Conservation (phyloP, 2,329 filamentous ascomycete genomes). For the Coniosporium tulheliwenetii region DNA sequence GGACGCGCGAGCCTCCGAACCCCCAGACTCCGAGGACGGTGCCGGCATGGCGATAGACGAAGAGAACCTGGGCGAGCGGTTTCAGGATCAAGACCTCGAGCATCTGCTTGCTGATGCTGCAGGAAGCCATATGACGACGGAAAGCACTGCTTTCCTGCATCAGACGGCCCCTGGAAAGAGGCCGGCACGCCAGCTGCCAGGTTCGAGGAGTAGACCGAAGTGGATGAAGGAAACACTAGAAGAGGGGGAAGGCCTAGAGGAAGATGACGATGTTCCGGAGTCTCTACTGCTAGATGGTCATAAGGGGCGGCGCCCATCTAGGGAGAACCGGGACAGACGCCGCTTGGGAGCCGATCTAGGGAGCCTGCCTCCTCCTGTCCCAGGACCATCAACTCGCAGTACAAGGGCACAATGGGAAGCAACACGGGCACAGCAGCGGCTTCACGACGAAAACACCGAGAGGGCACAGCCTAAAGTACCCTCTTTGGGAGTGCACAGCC, state of each 20-base stretch:
- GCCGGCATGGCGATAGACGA: conserved; percentile 33
- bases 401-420: conserved; percentile 35
- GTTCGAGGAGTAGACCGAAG: conserved; percentile 17
- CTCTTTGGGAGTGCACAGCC: conserved; percentile 8
- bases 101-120: conserved; percentile 36
- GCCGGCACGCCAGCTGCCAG: conserved; percentile 8
- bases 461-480: conserved; percentile 2
- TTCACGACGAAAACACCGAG: conserved; percentile 18
- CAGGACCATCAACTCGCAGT: conserved; percentile 25
- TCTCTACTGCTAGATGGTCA: conserved; percentile 44
- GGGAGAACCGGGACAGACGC: no score
- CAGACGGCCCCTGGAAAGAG: conserved; percentile 6
- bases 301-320: conserved; percentile 12
- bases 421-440: conserved; percentile 27
- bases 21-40: conserved; percentile 27
- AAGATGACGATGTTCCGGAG: conserved; percentile 47
- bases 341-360: conserved; percentile 4
- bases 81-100: conserved; percentile 41
- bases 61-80: conserved; percentile 32
- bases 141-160: conserved; percentile 23
- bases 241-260: conserved; percentile 27
- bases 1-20: conserved; percentile 25
- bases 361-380: conserved; percentile 19
- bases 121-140: conserved; percentile 28
- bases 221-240: conserved; percentile 19